Percentiles rank a stretch among this genome's conserved stretches.
Evolutionary conservation across 768 basidiomycete species (phyloP).

Genomic region (Tylopilus vinaceipallidus): DNA sequence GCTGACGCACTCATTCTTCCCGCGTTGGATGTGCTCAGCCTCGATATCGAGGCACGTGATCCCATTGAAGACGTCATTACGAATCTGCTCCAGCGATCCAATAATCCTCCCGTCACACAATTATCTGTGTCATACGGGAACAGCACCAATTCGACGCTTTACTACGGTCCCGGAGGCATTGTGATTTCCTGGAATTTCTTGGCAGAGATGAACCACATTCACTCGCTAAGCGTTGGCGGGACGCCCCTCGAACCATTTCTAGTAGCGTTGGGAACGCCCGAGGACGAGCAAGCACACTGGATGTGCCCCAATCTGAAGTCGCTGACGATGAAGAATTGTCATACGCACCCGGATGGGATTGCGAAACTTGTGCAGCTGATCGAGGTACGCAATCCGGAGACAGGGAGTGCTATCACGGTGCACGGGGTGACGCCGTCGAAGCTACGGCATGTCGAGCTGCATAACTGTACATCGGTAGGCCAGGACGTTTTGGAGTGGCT

Average conservation of each 20-base stretch:
- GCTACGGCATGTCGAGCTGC: slow-evolving; percentile 57
- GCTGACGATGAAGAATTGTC: slow-evolving; percentile 63
- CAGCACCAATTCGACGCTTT: slow-evolving; percentile 41
- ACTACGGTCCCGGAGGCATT: slow-evolving; percentile 56
- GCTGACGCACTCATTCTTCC: slow-evolving; percentile 63
- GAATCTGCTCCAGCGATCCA: slow-evolving; percentile 57
- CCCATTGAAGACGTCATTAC: slow-evolving; percentile 71
- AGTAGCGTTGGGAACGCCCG: slow-evolving; percentile 53
- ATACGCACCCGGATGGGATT: slow-evolving; percentile 62
- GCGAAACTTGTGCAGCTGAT: slow-evolving; percentile 70
- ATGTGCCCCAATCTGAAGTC: slow-evolving; percentile 59
- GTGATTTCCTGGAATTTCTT: slow-evolving; percentile 70
- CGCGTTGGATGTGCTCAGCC: slow-evolving; percentile 50
- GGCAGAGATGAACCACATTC: slow-evolving; percentile 53
- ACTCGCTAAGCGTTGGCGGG: slow-evolving; percentile 60
- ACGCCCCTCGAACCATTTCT: slow-evolving; percentile 66
- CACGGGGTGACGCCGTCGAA: slow-evolving; percentile 51
- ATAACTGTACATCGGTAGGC: slow-evolving; percentile 64
- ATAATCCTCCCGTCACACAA: slow-evolving; percentile 51
- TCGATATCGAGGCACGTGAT: slow-evolving; percentile 76
- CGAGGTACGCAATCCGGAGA: slow-evolving; percentile 65
- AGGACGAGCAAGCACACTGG: slow-evolving; percentile 60
- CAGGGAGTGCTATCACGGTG: slow-evolving; percentile 33
- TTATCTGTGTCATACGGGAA: slow-evolving; percentile 63
- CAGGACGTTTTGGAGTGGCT: slow-evolving; percentile 72